phyloP scores from a whole-genome alignment of 441 rosid genomes.

The Pelargonium myrrhifolium region DNA sequence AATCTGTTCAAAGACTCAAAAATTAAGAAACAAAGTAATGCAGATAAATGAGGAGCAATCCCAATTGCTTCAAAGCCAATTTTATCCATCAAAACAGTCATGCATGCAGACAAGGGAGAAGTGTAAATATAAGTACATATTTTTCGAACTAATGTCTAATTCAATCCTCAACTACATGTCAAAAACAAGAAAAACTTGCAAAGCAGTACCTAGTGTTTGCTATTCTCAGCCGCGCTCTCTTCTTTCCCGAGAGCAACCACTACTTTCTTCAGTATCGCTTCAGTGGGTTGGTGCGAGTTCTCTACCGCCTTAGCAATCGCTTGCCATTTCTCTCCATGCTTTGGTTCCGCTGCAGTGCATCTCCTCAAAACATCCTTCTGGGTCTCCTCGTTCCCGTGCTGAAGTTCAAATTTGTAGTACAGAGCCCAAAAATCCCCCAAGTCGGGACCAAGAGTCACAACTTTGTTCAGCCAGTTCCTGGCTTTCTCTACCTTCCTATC shows the following conservation, averaged over 20 bases:
- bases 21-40: neutral
- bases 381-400: slow-evolving; percentile 69
- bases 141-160: neutral
- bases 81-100: neutral
- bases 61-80: neutral
- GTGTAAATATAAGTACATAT: neutral
- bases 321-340: slow-evolving; percentile 93
- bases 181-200: neutral
- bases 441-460: slow-evolving; percentile 76
- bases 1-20: neutral
- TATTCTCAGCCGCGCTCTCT: slow-evolving; percentile 59
- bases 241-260: slow-evolving; percentile 72
- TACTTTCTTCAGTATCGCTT: slow-evolving; percentile 72
- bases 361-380: slow-evolving; percentile 75
- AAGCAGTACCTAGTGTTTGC: slow-evolving; percentile 23
- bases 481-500: slow-evolving; percentile 93
- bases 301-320: slow-evolving; percentile 73
- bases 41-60: neutral
- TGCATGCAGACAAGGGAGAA: neutral
- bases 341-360: slow-evolving; percentile 76
- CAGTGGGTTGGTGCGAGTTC: slow-evolving; percentile 79
- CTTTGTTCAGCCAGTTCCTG: slow-evolving; percentile 66
- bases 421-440: slow-evolving; percentile 89
- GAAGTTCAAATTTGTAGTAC: slow-evolving; percentile 83
- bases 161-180: neutral